Percentiles rank a stretch among this genome's conserved stretches.
phyloP scores from a whole-genome alignment of 768 basidiomycete species.

The Kwoniella botswanensis region DNA sequence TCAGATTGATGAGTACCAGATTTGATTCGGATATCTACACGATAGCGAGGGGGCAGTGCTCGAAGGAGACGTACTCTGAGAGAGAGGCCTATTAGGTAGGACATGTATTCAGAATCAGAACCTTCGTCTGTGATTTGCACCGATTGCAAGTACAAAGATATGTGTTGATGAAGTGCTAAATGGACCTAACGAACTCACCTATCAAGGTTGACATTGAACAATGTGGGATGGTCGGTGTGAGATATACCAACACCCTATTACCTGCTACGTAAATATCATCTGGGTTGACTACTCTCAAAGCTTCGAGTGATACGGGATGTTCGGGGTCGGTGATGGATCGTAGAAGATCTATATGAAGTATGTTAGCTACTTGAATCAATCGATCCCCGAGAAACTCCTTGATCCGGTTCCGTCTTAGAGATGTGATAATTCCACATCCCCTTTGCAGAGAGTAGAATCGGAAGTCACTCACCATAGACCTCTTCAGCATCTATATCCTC shows the following conservation, averaged over 20 bases:
- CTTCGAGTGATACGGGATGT: conserved; percentile 87
- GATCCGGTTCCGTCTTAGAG: too few relatives aligned
- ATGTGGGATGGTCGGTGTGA: conserved; percentile 96
- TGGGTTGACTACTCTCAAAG: conserved; percentile 90
- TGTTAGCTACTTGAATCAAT: background rate
- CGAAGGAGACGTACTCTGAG: conserved; percentile 88
- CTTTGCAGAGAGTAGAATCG: too few relatives aligned
- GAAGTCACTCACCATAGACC: conserved; percentile 72
- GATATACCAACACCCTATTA: conserved; percentile 78
- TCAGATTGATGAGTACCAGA: conserved; percentile 97
- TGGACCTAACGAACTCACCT: conserved; percentile 61
- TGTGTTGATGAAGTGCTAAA: too few relatives aligned
- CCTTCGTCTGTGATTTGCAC: too few relatives aligned
- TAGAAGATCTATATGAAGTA: conserved; percentile 71
- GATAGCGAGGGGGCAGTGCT: conserved; percentile 88
- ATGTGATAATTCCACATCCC: too few relatives aligned
- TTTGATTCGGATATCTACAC: conserved; percentile 89
- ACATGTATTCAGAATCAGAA: too few relatives aligned
- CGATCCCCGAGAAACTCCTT: background rate
- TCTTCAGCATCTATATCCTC: conserved; percentile 82
- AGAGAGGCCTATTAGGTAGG: conserved; percentile 73
- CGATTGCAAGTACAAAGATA: too few relatives aligned
- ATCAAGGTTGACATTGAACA: conserved; percentile 98
- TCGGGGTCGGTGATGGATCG: conserved; percentile 93
- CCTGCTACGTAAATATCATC: conserved; percentile 73